Evolutionary conservation across 1,139 yeast genomes (phyloP).

Genomic region (Candida sp.): DNA sequence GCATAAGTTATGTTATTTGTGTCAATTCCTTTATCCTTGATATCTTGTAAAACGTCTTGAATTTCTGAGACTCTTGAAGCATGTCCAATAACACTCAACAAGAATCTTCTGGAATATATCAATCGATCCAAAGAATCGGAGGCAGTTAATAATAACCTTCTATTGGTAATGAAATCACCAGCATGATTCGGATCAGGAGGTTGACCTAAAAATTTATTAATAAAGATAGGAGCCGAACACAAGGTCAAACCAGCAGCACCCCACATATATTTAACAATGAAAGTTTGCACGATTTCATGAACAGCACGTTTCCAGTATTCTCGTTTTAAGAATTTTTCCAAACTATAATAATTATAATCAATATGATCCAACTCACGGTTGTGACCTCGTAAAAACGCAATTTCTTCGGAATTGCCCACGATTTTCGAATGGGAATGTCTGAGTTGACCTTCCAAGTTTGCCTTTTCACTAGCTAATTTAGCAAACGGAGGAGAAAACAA

Average conservation of each 20-base stretch:
- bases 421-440: constrained; percentile 80
- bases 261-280: constrained; percentile 90
- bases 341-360: constrained; percentile 77
- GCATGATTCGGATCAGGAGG: constrained; percentile 53
- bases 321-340: constrained; percentile 74
- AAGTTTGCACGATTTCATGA: constrained; percentile 76
- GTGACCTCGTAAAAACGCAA: constrained; percentile 84
- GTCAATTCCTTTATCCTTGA: constrained; percentile 24
- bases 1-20: constrained; percentile 40
- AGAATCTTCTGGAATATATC: constrained; percentile 79
- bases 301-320: constrained; percentile 75
- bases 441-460: constrained; percentile 82
- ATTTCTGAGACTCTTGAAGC: constrained; percentile 74
- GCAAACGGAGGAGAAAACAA: constrained; percentile 91
- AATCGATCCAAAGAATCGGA: constrained; percentile 88
- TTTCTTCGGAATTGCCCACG: constrained; percentile 78
- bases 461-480: constrained; percentile 71
- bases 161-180: constrained; percentile 84
- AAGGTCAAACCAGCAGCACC: constrained; percentile 91
- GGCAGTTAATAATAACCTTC: constrained; percentile 80
- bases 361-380: constrained; percentile 72
- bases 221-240: constrained; percentile 88
- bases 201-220: constrained; percentile 53
- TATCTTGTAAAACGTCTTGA: constrained; percentile 58
- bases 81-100: constrained; percentile 84